A percentile compares a stretch with the other conserved stretches of the same genome.
These are phyloP conservation scores for Exophiala sideris DNA, from an alignment of 2,329 filamentous ascomycete species.

Conservation along the genomic window DNA sequence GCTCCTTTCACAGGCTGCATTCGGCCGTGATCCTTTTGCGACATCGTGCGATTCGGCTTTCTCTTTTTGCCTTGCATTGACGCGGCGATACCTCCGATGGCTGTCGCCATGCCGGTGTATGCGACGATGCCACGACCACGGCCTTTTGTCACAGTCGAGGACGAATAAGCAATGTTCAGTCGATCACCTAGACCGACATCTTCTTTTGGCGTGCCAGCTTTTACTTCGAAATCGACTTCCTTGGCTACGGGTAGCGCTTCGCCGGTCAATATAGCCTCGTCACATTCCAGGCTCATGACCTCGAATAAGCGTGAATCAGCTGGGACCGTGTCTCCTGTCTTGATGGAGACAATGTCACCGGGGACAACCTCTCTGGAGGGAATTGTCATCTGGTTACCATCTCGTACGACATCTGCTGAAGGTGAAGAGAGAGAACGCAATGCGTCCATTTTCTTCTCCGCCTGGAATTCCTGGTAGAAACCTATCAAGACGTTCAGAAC, in stretches of 20 bases:
- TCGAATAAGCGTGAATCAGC: constrained; percentile 56
- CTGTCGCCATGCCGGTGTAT: constrained; percentile 59
- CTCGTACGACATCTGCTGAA: constrained; percentile 54
- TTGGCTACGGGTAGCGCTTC: constrained; percentile 61
- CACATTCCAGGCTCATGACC: constrained; percentile 69
- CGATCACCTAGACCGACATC: constrained; percentile 55
- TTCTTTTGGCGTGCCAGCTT: constrained; percentile 29
- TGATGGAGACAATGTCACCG: constrained; percentile 53
- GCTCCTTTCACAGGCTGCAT: constrained; percentile 50
- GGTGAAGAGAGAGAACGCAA: constrained; percentile 55
- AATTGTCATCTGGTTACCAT: constrained; percentile 51
- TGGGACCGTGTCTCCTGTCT: constrained; percentile 57
- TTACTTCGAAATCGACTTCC: constrained; percentile 38
- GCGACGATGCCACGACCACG: constrained; percentile 58
- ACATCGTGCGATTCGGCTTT: constrained; percentile 41
- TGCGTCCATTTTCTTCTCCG: constrained; percentile 59
- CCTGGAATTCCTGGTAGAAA: constrained; percentile 59
- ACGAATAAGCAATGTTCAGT: constrained; percentile 60
- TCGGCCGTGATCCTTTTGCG: constrained; percentile 44
- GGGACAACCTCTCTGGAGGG: constrained; percentile 58
- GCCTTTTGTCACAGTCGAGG: constrained; percentile 58
- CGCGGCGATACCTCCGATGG: constrained; percentile 59
- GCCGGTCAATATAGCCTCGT: constrained; percentile 62
- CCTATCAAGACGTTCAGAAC: constrained; percentile 56
- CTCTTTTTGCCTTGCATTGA: constrained; percentile 53